Evolutionary conservation across 768 basidiomycete genomes (phyloP).

Genomic region (Russula earlei): DNA sequence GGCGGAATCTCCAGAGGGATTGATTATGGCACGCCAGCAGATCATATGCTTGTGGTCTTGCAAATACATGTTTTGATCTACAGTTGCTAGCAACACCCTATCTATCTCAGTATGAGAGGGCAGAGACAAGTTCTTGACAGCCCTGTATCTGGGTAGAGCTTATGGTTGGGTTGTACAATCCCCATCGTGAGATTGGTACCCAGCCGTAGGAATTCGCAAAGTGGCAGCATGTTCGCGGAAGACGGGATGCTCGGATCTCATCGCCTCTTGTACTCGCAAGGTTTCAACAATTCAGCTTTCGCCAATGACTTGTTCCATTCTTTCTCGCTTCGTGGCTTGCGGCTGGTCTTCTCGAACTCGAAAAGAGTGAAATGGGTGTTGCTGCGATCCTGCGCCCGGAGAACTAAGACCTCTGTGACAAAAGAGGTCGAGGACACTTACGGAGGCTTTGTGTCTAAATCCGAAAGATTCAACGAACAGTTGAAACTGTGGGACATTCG

Average conservation of each 20-base stretch:
- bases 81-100: too few species aligned
- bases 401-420: not conserved
- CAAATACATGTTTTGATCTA: too few species aligned
- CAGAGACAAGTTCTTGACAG: too few species aligned
- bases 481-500: constrained; percentile 55
- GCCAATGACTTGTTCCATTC: constrained; percentile 51
- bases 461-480: constrained; percentile 57
- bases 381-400: constrained; percentile 48
- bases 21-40: too few species aligned
- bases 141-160: too few species aligned
- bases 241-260: constrained; percentile 28
- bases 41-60: too few species aligned
- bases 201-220: too few species aligned
- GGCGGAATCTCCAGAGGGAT: too few species aligned
- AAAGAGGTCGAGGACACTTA: constrained; percentile 24
- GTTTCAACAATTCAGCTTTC: constrained; percentile 55
- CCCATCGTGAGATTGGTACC: too few species aligned
- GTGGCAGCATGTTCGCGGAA: not conserved
- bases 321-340: constrained; percentile 38
- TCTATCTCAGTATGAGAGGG: too few species aligned
- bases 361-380: constrained; percentile 85
- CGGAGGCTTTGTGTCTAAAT: constrained; percentile 64
- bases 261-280: constrained; percentile 89
- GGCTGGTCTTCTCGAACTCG: constrained; percentile 59
- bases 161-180: too few species aligned